Base-by-base conservation (phyloP, 208 protist species). In the Leishmania aethiopica region DNA sequence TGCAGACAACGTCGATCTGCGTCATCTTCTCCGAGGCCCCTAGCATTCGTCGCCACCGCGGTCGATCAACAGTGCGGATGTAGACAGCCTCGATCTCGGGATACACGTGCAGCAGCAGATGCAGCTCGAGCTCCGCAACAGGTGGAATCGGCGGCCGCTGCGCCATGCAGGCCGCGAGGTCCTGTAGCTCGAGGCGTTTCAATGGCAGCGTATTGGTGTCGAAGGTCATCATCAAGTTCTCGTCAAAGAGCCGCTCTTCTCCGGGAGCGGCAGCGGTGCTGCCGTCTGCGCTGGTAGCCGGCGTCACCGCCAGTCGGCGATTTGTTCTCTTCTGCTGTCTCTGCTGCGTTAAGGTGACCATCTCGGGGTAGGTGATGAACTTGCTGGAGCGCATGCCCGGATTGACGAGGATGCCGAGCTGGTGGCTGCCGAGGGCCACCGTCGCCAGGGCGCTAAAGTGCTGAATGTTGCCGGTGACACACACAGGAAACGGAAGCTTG, bases 331-430 rank as follows among this genome's bases (percentile, higher is more conserved):
- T 85, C 71, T 83, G 78, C 73, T 78, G 75, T 79, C 83, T 89
- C 59, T 89, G 87, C 77, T 86, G 87, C 28, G 93, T 79, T 55
- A 98, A 78, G 47, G 93, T 80, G 47, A 96, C 92, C 93, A 96
- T 94, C 78, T 98, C 95, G 2, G 95, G 93, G 62, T 96, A 98
- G 5, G 95, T 97, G 37, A 98, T 77, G 76, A 98, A 97, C 86
- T 98, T 98, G 83, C 92, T 96, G 42, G 89, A 91, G 66, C 87
- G 90, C 87, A 96, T 92, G 7, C 93, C 91, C 4, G 95, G 91
- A 67, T 98, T 98, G 22, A 98, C 66, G 11, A 96, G 76, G 51
- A 98, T 89, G 35, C 85, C 92, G 17, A 79, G 75, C 70, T 85
- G 78, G 11, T 49, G 75, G 6, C 64, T 57, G 22, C 51, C 80